Evolutionary conservation across 345 rosid species (phyloP).

Genomic region (Nephelium lappaceum): DNA sequence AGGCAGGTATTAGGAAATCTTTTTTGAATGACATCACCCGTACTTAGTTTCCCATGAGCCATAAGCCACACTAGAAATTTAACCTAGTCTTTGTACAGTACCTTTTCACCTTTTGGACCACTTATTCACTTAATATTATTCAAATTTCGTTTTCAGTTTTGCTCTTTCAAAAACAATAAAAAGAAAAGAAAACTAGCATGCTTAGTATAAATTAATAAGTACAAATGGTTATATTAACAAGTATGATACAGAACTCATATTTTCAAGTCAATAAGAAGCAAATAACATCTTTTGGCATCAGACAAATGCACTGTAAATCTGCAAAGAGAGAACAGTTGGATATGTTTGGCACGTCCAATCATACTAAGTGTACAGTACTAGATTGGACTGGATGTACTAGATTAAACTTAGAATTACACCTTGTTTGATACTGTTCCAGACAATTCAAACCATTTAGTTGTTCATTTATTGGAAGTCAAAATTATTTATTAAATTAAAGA

Average conservation of each 20-base stretch:
- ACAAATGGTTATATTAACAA: background rate
- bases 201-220: background rate
- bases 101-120: background rate
- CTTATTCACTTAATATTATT: background rate
- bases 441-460: background rate
- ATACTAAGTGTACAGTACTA: background rate
- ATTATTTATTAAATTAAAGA: too few relatives aligned
- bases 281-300: background rate
- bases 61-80: too few relatives aligned
- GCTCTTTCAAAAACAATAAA: too few relatives aligned
- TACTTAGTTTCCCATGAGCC: too few relatives aligned
- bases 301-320: constrained; percentile 4
- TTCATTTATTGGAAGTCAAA: background rate
- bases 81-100: background rate
- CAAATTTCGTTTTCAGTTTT: background rate
- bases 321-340: background rate
- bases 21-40: too few relatives aligned
- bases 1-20: too few relatives aligned
- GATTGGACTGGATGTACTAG: background rate
- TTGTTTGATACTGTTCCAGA: background rate
- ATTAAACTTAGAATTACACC: background rate
- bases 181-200: background rate
- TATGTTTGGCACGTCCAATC: background rate
- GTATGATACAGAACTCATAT: background rate
- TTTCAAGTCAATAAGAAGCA: background rate